Percentiles rank a stretch among this genome's conserved stretches.
Evolutionary conservation across 2,329 filamentous ascomycete genomes (phyloP).

Genomic region (Cordyceps sp.): DNA sequence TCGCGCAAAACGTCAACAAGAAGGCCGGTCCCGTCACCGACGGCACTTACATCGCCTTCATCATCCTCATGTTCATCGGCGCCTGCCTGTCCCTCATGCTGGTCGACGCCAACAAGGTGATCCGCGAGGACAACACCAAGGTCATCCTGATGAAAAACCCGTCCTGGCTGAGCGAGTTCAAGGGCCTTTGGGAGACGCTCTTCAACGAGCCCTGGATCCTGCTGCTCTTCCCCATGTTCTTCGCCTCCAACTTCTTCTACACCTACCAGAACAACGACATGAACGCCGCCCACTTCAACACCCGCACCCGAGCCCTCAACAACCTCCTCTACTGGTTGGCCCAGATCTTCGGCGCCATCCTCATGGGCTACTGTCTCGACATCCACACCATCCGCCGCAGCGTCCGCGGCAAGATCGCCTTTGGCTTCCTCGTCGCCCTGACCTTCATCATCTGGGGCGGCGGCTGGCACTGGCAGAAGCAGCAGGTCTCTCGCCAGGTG

Average conservation of each 20-base stretch:
- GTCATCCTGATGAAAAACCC: conserved; percentile 87
- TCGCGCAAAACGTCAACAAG: conserved; percentile 51
- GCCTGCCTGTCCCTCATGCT: conserved; percentile 54
- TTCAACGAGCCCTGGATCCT: conserved; percentile 54
- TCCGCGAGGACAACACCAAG: conserved; percentile 60
- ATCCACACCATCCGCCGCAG: conserved; percentile 72
- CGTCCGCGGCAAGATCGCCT: conserved; percentile 46
- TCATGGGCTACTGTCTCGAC: conserved; percentile 29
- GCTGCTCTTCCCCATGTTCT: conserved; percentile 38
- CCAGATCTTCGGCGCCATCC: conserved; percentile 34
- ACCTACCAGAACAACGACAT: conserved; percentile 42
- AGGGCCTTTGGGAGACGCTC: conserved; percentile 61
- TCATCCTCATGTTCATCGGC: conserved; percentile 64
- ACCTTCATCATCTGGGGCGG: conserved; percentile 73
- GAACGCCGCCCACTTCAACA: conserved; percentile 36
- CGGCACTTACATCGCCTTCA: conserved; percentile 78
- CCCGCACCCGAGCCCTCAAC: conserved; percentile 37
- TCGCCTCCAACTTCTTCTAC: conserved; percentile 38
- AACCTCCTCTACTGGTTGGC: conserved; percentile 37
- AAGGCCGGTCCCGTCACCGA: conserved; percentile 39
- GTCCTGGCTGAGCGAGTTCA: conserved; percentile 64
- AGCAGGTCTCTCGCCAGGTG: conserved; percentile 24
- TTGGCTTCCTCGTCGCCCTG: conserved; percentile 44
- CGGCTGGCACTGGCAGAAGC: conserved; percentile 60
- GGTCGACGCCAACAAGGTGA: conserved; percentile 53